These are phyloP conservation scores for Haematococcus lacustris DNA, from an alignment of 139 green algal species.

Conservation along the genomic window DNA sequence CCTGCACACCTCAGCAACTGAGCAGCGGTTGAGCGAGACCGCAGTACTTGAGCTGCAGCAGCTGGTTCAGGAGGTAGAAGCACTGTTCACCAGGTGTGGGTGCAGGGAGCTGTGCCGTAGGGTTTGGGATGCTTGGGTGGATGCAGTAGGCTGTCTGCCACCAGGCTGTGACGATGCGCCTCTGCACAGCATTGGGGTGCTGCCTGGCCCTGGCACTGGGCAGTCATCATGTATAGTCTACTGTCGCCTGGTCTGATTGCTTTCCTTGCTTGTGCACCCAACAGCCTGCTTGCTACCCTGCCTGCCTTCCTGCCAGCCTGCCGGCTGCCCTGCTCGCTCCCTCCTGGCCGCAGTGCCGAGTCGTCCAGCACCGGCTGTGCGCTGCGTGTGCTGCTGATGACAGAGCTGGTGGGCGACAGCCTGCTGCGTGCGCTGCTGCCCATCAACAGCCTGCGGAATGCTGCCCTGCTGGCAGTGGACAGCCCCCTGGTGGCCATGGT, in stretches of 20 bases:
- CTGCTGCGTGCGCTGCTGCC: slow-evolving; percentile 34
- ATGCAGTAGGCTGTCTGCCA: not conserved
- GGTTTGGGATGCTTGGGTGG: not conserved
- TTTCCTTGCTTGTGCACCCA: too few relatives aligned
- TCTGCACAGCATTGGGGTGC: not conserved
- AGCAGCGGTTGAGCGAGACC: slow-evolving; percentile 7
- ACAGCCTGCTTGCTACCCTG: too few relatives aligned
- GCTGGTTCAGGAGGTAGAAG: slow-evolving; percentile 8
- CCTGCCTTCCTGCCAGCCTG: too few relatives aligned
- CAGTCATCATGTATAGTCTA: not conserved
- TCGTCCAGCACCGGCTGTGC: not conserved
- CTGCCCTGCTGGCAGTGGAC: slow-evolving; percentile 27
- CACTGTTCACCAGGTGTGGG: slow-evolving; percentile 11
- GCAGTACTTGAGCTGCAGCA: too few relatives aligned
- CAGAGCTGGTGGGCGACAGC: slow-evolving; percentile 21
- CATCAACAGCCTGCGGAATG: slow-evolving; percentile 45
- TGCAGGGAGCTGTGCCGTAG: not conserved
- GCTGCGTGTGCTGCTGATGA: slow-evolving; percentile 34
- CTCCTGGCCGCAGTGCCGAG: slow-evolving; percentile 23
- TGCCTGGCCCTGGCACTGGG: not conserved
- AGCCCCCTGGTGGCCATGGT: slow-evolving; percentile 39
- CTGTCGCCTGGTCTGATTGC: not conserved
- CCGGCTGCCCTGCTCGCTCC: too few relatives aligned
- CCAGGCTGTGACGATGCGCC: not conserved
- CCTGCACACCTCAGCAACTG: not conserved